Evolutionary conservation across 805 yeast genomes (phyloP).

Genomic region (Nakazawaea anatomiae): DNA sequence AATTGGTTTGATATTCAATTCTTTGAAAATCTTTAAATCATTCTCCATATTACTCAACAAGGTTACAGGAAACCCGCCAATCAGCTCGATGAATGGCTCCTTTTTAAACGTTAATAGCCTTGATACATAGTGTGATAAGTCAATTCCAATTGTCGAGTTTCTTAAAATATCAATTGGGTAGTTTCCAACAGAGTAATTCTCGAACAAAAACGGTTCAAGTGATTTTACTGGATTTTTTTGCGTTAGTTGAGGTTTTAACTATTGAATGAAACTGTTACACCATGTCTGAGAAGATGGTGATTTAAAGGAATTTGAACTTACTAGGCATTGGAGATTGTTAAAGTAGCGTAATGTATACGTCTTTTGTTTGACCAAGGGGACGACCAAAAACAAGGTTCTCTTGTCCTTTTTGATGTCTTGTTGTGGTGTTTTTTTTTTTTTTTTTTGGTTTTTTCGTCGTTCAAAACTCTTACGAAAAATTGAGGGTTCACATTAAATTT

Average conservation of each 20-base stretch:
- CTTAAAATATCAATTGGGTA: slow-evolving; percentile 59
- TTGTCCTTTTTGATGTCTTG: too few relatives aligned
- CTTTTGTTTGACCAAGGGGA: too few relatives aligned
- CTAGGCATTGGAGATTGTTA: neutral
- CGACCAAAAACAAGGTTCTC: too few relatives aligned
- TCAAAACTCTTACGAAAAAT: too few relatives aligned
- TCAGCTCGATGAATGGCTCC: slow-evolving; percentile 67
- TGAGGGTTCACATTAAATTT: too few relatives aligned
- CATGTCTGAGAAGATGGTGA: too few relatives aligned
- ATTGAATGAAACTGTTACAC: neutral
- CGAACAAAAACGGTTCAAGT: slow-evolving; percentile 64
- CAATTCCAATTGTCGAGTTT: slow-evolving; percentile 74
- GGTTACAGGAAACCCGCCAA: slow-evolving; percentile 75
- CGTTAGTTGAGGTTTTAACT: neutral
- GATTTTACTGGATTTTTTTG: slow-evolving; percentile 34
- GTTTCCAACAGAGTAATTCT: slow-evolving; percentile 54
- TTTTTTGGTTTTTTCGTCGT: too few relatives aligned
- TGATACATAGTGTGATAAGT: slow-evolving; percentile 72
- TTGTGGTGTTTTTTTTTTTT: too few relatives aligned
- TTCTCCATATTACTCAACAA: slow-evolving; percentile 49
- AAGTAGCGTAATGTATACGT: too few relatives aligned
- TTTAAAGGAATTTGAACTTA: neutral
- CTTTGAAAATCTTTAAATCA: slow-evolving; percentile 57
- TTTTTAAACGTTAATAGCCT: slow-evolving; percentile 55
- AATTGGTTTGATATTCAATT: slow-evolving; percentile 65